These are phyloP conservation scores for Alternaria triticina DNA, from an alignment of 2,329 filamentous ascomycete species.

Conservation along the genomic window DNA sequence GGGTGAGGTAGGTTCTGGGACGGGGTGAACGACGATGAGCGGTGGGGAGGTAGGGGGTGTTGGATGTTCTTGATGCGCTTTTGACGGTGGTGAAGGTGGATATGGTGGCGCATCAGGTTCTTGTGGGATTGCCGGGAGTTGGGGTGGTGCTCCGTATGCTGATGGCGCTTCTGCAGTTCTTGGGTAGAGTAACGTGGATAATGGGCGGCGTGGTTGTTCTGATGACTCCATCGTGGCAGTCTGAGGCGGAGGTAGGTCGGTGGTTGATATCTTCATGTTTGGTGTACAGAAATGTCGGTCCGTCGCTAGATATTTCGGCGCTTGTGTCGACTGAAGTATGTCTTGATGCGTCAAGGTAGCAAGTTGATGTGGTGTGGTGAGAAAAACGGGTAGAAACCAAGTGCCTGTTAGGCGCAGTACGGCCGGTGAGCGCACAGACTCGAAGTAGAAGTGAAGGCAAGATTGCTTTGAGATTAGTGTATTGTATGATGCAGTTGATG, in stretches of 20 bases:
- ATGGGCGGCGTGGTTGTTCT: neutral
- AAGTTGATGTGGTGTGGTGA: neutral
- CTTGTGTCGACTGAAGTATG: neutral
- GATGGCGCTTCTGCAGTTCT: neutral
- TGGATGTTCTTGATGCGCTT: neutral
- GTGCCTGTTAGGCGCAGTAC: neutral
- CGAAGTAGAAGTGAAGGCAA: neutral
- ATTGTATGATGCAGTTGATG: neutral
- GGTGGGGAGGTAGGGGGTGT: neutral
- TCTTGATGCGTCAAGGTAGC: neutral
- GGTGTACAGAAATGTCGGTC: neutral
- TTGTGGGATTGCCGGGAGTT: neutral
- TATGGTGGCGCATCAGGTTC: neutral
- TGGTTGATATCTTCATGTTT: neutral
- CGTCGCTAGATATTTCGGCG: neutral
- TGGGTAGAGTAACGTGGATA: neutral
- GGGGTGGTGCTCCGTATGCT: neutral
- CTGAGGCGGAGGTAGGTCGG: neutral
- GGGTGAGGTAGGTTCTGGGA: neutral
- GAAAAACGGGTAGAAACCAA: neutral
- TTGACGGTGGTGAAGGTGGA: neutral
- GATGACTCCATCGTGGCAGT: neutral
- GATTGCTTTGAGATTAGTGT: neutral
- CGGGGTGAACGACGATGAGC: neutral
- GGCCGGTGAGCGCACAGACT: neutral